These are phyloP conservation scores for Neurospora sp. DNA, from an alignment of 2,329 filamentous ascomycete genomes.

Conservation along the genomic window DNA sequence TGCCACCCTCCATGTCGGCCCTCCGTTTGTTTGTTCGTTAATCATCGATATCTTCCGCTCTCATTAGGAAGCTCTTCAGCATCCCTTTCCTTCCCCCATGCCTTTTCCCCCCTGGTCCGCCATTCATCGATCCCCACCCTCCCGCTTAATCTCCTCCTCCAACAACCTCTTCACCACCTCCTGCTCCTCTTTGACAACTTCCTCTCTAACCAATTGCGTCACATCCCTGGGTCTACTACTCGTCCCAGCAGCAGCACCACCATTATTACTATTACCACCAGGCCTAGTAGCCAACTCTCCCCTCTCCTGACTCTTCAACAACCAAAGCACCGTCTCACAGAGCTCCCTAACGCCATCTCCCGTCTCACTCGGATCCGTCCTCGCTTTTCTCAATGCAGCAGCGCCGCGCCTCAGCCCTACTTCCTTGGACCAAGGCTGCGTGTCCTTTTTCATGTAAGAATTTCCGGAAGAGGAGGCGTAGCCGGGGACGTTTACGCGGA, in stretches of 20 bases:
- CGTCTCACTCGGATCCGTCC: conserved; percentile 39
- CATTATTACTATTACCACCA: conserved; percentile 6
- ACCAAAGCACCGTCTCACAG: conserved; percentile 42
- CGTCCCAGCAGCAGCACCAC: conserved; percentile 9
- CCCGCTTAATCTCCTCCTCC: conserved; percentile 26
- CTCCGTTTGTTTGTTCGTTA: neutral
- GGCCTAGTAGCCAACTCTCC: conserved; percentile 19
- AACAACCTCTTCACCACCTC: conserved; percentile 40
- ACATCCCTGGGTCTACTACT: conserved; percentile 17
- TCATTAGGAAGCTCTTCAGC: neutral
- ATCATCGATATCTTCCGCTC: neutral
- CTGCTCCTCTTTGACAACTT: conserved; percentile 37
- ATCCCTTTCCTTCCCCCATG: neutral
- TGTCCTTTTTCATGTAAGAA: conserved; percentile 20
- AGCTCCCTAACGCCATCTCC: conserved; percentile 53
- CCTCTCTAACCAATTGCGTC: conserved; percentile 30
- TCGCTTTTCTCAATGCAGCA: conserved; percentile 39
- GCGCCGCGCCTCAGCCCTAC: conserved; percentile 47
- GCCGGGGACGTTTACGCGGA: conserved; percentile 13
- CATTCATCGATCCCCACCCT: conserved; percentile 19
- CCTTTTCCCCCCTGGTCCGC: neutral
- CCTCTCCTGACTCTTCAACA: conserved; percentile 29
- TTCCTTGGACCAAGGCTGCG: conserved; percentile 45
- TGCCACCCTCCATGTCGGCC: neutral
- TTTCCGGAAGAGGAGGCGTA: conserved; percentile 18